Evolutionary conservation across 345 rosid genomes (phyloP), one percentile per base, ranked within the genome.

Genomic region (Hevea brasiliensis): DNA sequence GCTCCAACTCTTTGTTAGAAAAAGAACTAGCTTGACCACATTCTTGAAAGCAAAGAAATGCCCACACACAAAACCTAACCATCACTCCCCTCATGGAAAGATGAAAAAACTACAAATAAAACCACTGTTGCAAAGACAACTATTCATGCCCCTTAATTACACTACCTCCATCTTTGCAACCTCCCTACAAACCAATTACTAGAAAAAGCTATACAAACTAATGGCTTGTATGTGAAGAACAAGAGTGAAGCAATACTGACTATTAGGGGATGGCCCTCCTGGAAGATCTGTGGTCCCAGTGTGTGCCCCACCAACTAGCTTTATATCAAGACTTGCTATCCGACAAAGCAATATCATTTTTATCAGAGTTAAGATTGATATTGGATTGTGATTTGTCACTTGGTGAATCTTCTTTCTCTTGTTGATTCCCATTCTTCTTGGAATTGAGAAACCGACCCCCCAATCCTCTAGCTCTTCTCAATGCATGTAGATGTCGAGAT

Each of bases 401-500:
- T 13, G 91, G 82, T 57, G 81, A 80, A 51, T 68, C 86, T 76
- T 80, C 89, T 0, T 70, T 80, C 80, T 85, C 86, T 51, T 75
- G 70, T 18, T 82, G 70, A 45, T 76, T 84, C 74, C 87, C 89
- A 29, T 73, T 77, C 81, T 90, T 91, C 88, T 92, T 92, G 32
- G 94, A 73, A 71, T 91, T 93, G 75, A 90, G 91, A 85, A 93
- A 87, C 74, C 99, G 87, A 17, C 99, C 99, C 13, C 99, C 97
- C 74, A 88, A 84, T 78, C 99, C 99, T 79, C 99, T 89, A 23
- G 97, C 98, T 72, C 99, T 83, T 88, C 82, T 87, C 62, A 95
- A 75, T 7, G 99, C 99, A 85, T 95, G 99, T 75, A 84, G 84
- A 87, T 95, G 98, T 1, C 99, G 92, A 70, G 99, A 95, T 76